These are phyloP conservation scores for Spatholobus suberectus DNA, from an alignment of 306 rosid species.

Conservation along the genomic window DNA sequence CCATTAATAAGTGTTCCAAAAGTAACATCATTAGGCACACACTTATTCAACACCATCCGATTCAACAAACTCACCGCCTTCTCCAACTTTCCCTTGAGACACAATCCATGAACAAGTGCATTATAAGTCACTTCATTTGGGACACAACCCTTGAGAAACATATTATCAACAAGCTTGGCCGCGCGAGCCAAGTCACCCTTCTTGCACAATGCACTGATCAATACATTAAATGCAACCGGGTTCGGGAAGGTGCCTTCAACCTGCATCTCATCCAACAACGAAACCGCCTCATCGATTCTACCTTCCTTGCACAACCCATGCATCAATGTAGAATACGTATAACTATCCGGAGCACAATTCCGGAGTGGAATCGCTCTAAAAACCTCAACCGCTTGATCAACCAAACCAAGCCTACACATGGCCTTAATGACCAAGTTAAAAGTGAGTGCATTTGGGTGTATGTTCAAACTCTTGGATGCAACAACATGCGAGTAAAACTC, in stretches of 20 bases:
- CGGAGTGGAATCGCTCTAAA: constrained; percentile 75
- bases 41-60: constrained; percentile 70
- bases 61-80: constrained; percentile 80
- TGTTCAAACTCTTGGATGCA: constrained; percentile 42
- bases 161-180: constrained; percentile 83
- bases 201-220: constrained; percentile 84
- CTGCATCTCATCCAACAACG: constrained; percentile 93
- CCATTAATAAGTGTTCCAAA: constrained; percentile 88
- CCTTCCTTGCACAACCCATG: constrained; percentile 82
- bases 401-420: constrained; percentile 78
- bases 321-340: constrained; percentile 83
- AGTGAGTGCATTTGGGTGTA: constrained; percentile 74
- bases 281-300: constrained; percentile 81
- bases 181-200: constrained; percentile 85
- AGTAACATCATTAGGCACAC: constrained; percentile 85
- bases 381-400: constrained; percentile 73
- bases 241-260: constrained; percentile 76
- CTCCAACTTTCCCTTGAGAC: constrained; percentile 86
- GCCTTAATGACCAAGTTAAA: constrained; percentile 86
- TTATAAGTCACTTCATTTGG: constrained; percentile 91
- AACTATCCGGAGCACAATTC: constrained; percentile 71
- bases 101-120: constrained; percentile 81
- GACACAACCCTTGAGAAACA: constrained; percentile 88
- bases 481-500: constrained; percentile 63
- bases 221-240: constrained; percentile 71